Evolutionary conservation across 106 monocot genomes (phyloP).

Genomic region (Dendrobium nobile): DNA sequence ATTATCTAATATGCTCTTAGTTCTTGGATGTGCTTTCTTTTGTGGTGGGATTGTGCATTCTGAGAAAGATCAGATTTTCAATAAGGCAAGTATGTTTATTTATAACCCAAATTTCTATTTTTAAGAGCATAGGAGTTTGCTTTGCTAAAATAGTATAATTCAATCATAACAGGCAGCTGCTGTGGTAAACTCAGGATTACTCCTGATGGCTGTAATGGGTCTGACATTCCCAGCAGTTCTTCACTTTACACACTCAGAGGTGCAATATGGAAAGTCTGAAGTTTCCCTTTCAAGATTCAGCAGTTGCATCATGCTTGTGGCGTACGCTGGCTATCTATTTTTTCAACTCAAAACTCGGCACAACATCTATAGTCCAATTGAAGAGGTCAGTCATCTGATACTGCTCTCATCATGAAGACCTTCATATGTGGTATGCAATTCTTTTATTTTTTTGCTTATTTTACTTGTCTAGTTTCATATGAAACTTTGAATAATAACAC

Average conservation of each 20-base stretch:
- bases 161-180: constrained; percentile 64
- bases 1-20: constrained; percentile 95
- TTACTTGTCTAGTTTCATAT: background rate
- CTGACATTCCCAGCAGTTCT: constrained; percentile 92
- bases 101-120: background rate
- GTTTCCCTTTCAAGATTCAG: constrained; percentile 92
- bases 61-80: constrained; percentile 83
- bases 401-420: background rate
- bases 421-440: background rate
- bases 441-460: background rate
- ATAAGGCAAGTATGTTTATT: constrained; percentile 46
- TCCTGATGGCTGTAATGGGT: constrained; percentile 97
- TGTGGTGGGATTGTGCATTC: constrained; percentile 73
- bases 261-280: constrained; percentile 96
- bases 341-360: constrained; percentile 83
- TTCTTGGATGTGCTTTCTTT: constrained; percentile 96
- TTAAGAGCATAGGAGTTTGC: background rate
- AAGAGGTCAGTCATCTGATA: constrained; percentile 33
- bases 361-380: constrained; percentile 60
- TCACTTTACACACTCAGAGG: constrained; percentile 92
- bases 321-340: constrained; percentile 88
- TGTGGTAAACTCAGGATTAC: constrained; percentile 87
- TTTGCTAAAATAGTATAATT: constrained; percentile 9
- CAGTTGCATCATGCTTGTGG: constrained; percentile 91
- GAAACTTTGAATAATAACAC: background rate